Evolutionary conservation across 2,329 filamentous ascomycete genomes (phyloP), one percentile per base, ranked within the genome.

Genomic region (Seiridium cupressi): DNA sequence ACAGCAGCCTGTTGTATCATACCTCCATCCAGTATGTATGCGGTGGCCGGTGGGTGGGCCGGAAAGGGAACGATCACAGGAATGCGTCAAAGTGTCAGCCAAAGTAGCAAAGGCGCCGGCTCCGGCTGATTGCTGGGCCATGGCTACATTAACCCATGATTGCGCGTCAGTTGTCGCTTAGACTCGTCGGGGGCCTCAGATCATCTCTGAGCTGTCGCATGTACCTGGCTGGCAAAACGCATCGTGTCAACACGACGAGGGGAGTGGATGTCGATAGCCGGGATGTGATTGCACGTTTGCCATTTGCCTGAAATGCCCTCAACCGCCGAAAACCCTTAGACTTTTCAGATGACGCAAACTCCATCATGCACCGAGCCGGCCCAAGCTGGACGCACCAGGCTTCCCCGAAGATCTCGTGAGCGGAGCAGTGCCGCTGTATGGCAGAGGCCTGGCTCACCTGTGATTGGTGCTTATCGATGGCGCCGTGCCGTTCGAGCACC

Each of bases 271-370:
- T 26, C 11, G 18, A 36, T 32, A 53, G 35, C 49, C 31, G 18
- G 49, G 34, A 53, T 35, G 34, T 40, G 26, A 32, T 31, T 51
- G 18, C 48, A 32, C 32, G 13, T 42, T 42, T 13, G 38, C 38
- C 7, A 42, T 42, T 42, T 42, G 38, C 38, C 38, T 8, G 38
- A 42, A 42, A 42, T 42, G 7, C 38, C 13, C 38, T 49, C 31
- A 18, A 26, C 47, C 47, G 47, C 32, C 26, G 47, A 13, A 32
- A 31, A 32, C 11, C 32, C 10, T 51, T 35, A 51, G 35, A 53
- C 53, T 36, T 55, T 44, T 11, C 18, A 55, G 53, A 55, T 55
- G 53, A 55, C 53, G 53, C 53, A 55, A 40, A 44, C 34, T 44
- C 32, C n/a, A 55, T 44, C 18, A 55, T 55, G 53, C 53, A 55